phyloP scores from a whole-genome alignment of 306 rosid species.

The Vachellia pachyceras region DNA sequence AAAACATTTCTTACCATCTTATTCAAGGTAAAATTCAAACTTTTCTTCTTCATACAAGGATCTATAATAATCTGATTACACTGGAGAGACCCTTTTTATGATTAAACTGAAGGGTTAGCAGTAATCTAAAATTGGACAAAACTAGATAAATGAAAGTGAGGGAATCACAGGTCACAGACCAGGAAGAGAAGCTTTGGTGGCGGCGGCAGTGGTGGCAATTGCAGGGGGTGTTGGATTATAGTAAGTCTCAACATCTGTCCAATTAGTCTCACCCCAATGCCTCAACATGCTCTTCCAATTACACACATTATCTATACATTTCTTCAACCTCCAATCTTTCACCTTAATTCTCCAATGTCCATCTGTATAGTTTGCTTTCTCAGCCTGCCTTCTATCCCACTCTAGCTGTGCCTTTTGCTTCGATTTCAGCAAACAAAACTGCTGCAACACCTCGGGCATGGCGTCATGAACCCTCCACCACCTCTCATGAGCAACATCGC shows the following conservation, averaged over 20 bases:
- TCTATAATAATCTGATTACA: conserved; percentile 18
- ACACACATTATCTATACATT: conserved; percentile 75
- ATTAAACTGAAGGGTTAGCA: conserved; percentile 23
- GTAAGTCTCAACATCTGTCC: conserved; percentile 72
- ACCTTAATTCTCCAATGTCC: conserved; percentile 82
- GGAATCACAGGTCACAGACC: conserved; percentile 24
- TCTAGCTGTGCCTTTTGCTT: conserved; percentile 95
- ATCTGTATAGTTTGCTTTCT: conserved; percentile 70
- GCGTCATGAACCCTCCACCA: conserved; percentile 97
- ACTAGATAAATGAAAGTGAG: not conserved
- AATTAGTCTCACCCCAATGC: conserved; percentile 98
- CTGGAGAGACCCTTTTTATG: conserved; percentile 34
- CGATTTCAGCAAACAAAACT: conserved; percentile 73
- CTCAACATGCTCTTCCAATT: conserved; percentile 83
- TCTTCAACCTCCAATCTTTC: conserved; percentile 66
- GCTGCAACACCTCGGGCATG: conserved; percentile 84
- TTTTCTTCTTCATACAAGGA: not conserved
- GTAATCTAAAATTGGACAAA: not conserved
- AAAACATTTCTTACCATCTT: not conserved
- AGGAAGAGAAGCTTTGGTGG: conserved; percentile 42
- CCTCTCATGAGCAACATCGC: conserved; percentile 81
- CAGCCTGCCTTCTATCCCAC: conserved; percentile 85
- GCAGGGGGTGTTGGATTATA: conserved; percentile 65
- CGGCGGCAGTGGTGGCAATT: conserved; percentile 30
- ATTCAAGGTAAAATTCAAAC: not conserved